These are phyloP conservation scores for Parachlorella kessleri DNA, from an alignment of 139 green algal species.

Conservation along the genomic window DNA sequence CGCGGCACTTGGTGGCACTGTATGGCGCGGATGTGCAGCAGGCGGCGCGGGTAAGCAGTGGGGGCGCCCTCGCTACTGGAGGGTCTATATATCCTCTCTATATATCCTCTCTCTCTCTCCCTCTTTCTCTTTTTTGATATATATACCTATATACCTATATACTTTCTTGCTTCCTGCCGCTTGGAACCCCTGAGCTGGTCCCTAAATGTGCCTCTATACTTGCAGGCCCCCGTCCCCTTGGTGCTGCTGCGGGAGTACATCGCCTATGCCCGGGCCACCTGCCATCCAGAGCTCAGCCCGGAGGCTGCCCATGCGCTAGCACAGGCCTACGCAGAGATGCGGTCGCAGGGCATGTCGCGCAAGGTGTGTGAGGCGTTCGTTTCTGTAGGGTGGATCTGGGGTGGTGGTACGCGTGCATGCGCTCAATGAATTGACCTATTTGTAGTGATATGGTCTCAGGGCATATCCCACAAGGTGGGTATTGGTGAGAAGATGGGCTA, in stretches of 20 bases:
- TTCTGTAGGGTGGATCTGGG: no score
- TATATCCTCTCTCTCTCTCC: not conserved
- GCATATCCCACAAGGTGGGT: no score
- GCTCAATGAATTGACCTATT: no score
- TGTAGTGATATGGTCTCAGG: no score
- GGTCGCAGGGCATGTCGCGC: constrained; percentile 60
- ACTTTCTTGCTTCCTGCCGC: no score
- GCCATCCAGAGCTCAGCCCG: constrained; percentile 76
- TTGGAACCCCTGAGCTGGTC: no score
- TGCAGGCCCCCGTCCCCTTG: constrained; percentile 57
- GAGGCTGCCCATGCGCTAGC: constrained; percentile 66
- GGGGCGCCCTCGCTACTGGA: no score
- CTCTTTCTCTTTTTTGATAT: no score
- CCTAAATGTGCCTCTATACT: no score
- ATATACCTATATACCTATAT: constrained; percentile 7
- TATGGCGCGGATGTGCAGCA: constrained; percentile 61
- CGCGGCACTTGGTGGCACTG: constrained; percentile 89
- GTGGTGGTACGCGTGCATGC: no score
- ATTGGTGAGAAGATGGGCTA: no score
- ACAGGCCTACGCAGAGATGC: constrained; percentile 86
- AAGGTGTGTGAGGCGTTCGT: constrained; percentile 64
- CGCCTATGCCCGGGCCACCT: constrained; percentile 75
- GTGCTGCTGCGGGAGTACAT: constrained; percentile 90
- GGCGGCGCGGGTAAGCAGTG: not conserved
- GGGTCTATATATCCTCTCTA: not conserved